phyloP scores from a whole-genome alignment of 345 rosid genomes.

The Sonneratia alba region DNA sequence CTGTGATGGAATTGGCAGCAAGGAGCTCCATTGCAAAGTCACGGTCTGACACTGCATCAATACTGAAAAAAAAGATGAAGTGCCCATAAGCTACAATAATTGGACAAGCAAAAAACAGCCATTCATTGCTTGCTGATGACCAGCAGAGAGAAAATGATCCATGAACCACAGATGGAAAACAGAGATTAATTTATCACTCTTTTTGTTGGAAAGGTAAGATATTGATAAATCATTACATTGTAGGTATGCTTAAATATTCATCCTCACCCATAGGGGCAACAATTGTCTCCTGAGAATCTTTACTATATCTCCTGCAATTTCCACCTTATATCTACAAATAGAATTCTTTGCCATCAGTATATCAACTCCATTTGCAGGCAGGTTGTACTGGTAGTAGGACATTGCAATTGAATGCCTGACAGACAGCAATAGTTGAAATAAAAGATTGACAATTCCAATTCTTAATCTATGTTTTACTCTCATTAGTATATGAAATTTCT shows the following conservation, averaged over 20 bases:
- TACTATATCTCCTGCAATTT: background rate
- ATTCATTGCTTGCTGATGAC: background rate
- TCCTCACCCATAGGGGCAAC: background rate
- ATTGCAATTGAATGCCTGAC: too few relatives aligned
- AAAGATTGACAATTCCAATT: too few relatives aligned
- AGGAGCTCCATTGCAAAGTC: slow-evolving; percentile 85
- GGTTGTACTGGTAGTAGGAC: too few relatives aligned
- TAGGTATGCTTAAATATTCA: background rate
- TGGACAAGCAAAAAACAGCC: background rate
- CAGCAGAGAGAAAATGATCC: background rate
- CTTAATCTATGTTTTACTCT: too few relatives aligned
- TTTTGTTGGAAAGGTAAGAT: background rate
- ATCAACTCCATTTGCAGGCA: background rate
- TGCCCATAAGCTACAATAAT: background rate
- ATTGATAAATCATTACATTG: background rate
- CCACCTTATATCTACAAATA: too few relatives aligned
- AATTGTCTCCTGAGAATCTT: background rate
- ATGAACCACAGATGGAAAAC: background rate
- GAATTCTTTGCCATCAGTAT: background rate
- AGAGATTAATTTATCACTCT: background rate
- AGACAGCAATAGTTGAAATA: too few relatives aligned
- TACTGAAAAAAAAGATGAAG: slow-evolving; percentile 23
- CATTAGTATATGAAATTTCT: too few relatives aligned
- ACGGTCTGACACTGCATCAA: slow-evolving; percentile 94
- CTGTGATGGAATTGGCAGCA: slow-evolving; percentile 64